Evolutionary conservation across 2,329 filamentous ascomycete species (phyloP).

Genomic region (Fonsecaea pugnacius): DNA sequence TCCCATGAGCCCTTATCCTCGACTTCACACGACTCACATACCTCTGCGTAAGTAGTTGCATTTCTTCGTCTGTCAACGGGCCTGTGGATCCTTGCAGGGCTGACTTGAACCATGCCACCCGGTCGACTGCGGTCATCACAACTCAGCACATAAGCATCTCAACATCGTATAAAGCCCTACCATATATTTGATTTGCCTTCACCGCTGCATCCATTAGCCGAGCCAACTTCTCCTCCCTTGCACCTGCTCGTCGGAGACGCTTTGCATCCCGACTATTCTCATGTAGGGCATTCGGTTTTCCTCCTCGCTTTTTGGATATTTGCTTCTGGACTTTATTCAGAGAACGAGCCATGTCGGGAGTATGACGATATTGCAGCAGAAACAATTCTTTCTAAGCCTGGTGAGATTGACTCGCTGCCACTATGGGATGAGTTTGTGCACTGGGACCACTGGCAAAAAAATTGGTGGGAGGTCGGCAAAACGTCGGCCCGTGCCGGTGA

Average conservation of each 20-base stretch:
- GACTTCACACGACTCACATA: constrained; percentile 42
- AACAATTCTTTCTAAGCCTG: neutral
- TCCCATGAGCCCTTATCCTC: constrained; percentile 24
- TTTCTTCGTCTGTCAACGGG: constrained; percentile 45
- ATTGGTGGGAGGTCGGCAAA: constrained; percentile 21
- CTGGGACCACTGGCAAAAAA: constrained; percentile 12
- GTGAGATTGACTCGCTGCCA: neutral
- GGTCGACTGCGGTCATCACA: constrained; percentile 58
- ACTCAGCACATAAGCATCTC: neutral
- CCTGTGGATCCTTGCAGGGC: constrained; percentile 50
- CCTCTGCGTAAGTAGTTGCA: constrained; percentile 62
- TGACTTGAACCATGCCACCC: constrained; percentile 74
- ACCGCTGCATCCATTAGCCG: constrained; percentile 70
- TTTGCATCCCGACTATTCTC: constrained; percentile 86
- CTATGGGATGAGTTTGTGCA: neutral
- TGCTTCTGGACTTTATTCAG: constrained; percentile 85
- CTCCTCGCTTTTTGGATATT: constrained; percentile 83
- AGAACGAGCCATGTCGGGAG: constrained; percentile 71
- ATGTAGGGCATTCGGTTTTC: constrained; percentile 75
- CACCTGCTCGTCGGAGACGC: constrained; percentile 75
- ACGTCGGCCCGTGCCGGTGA: constrained; percentile 19
- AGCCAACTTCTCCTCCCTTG: constrained; percentile 80
- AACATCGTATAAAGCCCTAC: constrained; percentile 54
- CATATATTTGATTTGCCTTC: constrained; percentile 74
- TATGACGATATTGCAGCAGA: neutral